phyloP scores from a whole-genome alignment of 805 yeast species.

The Saturnispora bothae region DNA sequence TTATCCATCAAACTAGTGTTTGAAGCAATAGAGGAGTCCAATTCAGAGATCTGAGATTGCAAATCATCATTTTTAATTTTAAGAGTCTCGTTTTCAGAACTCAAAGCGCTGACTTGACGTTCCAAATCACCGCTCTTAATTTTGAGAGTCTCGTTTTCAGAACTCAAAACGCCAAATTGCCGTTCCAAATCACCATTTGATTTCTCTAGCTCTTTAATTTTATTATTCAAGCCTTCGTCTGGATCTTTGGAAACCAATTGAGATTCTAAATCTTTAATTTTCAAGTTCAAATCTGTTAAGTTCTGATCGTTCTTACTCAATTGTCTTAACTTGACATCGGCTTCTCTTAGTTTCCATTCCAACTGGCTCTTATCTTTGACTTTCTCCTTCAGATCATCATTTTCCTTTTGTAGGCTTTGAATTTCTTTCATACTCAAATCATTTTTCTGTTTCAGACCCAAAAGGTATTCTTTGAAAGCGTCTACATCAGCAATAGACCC shows the following conservation, averaged over 20 bases:
- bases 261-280: neutral
- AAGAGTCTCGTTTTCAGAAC: neutral
- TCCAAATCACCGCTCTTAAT: neutral
- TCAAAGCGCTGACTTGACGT: neutral
- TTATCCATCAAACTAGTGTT: slow-evolving; percentile 15
- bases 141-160: neutral
- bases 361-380: slow-evolving; percentile 10
- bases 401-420: slow-evolving; percentile 31
- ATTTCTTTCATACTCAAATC: slow-evolving; percentile 57
- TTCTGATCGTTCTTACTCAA: neutral
- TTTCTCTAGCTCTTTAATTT: slow-evolving; percentile 2
- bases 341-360: slow-evolving; percentile 25
- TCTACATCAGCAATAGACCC: slow-evolving; percentile 65
- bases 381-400: slow-evolving; percentile 10
- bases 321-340: slow-evolving; percentile 8
- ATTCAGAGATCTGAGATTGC: neutral
- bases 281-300: neutral
- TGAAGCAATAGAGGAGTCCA: slow-evolving; percentile 18
- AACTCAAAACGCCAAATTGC: neutral
- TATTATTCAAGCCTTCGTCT: slow-evolving; percentile 9
- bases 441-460: slow-evolving; percentile 50
- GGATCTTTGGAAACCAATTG: neutral
- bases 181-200: neutral
- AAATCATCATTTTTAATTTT: slow-evolving; percentile 10
- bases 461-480: slow-evolving; percentile 57